These are phyloP conservation scores for Penicillium pancosmium DNA, from an alignment of 495 filamentous ascomycete species.

Conservation along the genomic window DNA sequence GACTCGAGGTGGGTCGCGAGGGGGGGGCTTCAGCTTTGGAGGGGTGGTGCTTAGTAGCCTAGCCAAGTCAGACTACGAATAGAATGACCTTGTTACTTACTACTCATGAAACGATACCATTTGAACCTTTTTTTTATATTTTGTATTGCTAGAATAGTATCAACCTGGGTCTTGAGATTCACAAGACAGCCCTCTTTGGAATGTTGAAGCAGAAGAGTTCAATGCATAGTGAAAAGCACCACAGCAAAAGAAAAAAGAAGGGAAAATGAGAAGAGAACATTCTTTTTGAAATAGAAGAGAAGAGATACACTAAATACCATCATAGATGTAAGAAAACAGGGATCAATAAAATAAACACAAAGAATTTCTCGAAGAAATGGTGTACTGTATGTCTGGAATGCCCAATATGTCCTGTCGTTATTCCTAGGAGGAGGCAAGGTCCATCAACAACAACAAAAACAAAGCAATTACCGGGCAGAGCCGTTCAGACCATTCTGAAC, in stretches of 20 bases:
- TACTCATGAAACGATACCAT: too few relatives aligned
- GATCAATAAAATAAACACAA: conserved; percentile 20
- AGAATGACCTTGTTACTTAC: too few relatives aligned
- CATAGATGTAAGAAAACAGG: conserved; percentile 9
- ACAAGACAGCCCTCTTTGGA: not conserved
- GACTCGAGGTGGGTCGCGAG: not conserved
- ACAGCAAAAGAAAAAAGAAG: not conserved
- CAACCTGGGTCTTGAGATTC: not conserved
- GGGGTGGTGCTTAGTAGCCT: not conserved
- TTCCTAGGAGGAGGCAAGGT: conserved; percentile 1
- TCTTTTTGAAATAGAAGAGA: conserved; percentile 22
- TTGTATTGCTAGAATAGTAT: not conserved
- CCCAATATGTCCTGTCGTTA: conserved; percentile 21
- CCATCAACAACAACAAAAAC: not conserved
- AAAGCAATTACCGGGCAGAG: conserved; percentile 22
- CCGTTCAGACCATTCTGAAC: conserved; percentile 55
- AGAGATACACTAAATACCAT: conserved; percentile 21
- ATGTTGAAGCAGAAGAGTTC: too few relatives aligned
- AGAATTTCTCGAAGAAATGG: conserved; percentile 16
- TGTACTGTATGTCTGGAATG: conserved; percentile 17
- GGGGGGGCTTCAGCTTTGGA: not conserved
- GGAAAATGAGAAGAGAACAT: conserved; percentile 20
- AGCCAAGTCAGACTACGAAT: too few relatives aligned
- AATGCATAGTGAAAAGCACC: too few relatives aligned
- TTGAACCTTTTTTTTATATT: too few relatives aligned